Evolutionary conservation across 441 rosid genomes (phyloP).

Genomic region (Adansonia rubrostipa): DNA sequence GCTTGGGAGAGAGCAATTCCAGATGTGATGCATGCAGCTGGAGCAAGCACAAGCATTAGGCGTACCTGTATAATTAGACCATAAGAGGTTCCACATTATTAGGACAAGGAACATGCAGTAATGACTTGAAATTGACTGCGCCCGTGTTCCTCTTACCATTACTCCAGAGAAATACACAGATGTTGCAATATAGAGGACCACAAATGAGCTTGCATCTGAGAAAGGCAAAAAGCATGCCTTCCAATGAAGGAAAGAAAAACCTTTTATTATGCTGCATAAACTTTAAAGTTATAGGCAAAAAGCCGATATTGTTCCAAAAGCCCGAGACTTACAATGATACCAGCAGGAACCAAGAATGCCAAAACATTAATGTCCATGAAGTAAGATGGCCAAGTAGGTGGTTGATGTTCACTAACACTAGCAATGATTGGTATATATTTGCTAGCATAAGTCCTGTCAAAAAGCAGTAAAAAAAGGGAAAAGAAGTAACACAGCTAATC

Average conservation of each 20-base stretch:
- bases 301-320: slow-evolving; percentile 19
- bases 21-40: slow-evolving; percentile 99
- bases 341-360: slow-evolving; percentile 99
- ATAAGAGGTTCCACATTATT: slow-evolving; percentile 26
- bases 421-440: slow-evolving; percentile 99
- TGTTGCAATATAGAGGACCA: slow-evolving; percentile 85
- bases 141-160: slow-evolving; percentile 65
- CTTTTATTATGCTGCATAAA: slow-evolving; percentile 17
- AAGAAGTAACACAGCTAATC: slow-evolving; percentile 3
- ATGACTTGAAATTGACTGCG: slow-evolving; percentile 6
- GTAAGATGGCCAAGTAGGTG: slow-evolving; percentile 99
- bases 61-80: slow-evolving; percentile 72
- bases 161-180: slow-evolving; percentile 99
- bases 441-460: slow-evolving; percentile 98
- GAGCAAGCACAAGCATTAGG: slow-evolving; percentile 99
- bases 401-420: slow-evolving; percentile 99
- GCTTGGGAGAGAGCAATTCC: slow-evolving; percentile 99
- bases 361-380: slow-evolving; percentile 99
- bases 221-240: slow-evolving; percentile 99
- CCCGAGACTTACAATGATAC: slow-evolving; percentile 78
- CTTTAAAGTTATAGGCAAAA: slow-evolving; percentile 15
- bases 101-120: slow-evolving; percentile 4
- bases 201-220: slow-evolving; percentile 97
- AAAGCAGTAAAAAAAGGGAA: slow-evolving; percentile 13
- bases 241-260: slow-evolving; percentile 37